Conservation (phyloP, 2,329 filamentous ascomycete genomes). For the Xylaria sp. region DNA sequence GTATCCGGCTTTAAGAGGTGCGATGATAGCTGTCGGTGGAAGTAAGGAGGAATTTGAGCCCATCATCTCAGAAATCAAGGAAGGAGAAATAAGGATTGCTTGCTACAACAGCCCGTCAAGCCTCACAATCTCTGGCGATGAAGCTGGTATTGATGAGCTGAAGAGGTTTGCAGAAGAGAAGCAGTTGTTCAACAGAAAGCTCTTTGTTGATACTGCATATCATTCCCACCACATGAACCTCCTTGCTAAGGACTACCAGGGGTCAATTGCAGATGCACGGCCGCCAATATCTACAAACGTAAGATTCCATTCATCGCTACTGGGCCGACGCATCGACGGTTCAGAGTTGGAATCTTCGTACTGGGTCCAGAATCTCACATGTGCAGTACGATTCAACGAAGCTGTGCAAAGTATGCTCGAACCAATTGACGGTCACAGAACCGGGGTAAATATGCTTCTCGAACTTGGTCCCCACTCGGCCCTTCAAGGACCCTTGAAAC, state of each 20-base stretch:
- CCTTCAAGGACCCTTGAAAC: constrained; percentile 62
- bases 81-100: constrained; percentile 53
- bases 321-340: constrained; percentile 55
- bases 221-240: constrained; percentile 66
- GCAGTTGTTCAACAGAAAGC: constrained; percentile 59
- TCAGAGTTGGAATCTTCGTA: constrained; percentile 55
- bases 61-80: constrained; percentile 51
- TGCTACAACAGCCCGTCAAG: constrained; percentile 66
- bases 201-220: constrained; percentile 64
- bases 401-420: constrained; percentile 55
- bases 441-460: constrained; percentile 57
- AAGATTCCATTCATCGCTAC: constrained; percentile 60
- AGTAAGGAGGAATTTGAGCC: constrained; percentile 56
- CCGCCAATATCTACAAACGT: constrained; percentile 51
- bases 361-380: constrained; percentile 59
- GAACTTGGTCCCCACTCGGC: constrained; percentile 64
- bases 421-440: constrained; percentile 52
- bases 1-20: constrained; percentile 56
- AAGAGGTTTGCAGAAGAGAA: constrained; percentile 55
- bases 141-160: constrained; percentile 57
- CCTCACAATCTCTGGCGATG: constrained; percentile 63
- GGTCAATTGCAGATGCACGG: constrained; percentile 50
- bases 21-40: constrained; percentile 67
- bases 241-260: constrained; percentile 60
- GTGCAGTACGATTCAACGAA: constrained; percentile 54